phyloP scores from a whole-genome alignment of 2,329 filamentous ascomycete species.

The Ophiostoma australiae region DNA sequence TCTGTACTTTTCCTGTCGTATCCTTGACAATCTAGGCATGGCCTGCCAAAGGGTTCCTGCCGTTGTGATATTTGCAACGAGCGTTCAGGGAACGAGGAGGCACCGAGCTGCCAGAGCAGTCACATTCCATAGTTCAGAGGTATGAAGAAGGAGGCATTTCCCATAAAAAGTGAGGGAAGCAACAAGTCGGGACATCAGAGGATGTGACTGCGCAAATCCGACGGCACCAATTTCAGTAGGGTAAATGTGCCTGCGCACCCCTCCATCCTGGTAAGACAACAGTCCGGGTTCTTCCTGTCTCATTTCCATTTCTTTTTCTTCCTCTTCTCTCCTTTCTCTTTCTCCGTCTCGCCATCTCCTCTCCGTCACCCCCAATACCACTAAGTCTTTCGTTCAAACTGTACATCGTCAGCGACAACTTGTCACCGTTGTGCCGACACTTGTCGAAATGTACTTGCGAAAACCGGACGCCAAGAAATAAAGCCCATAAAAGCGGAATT shows the following conservation, averaged over 20 bases:
- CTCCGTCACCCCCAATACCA: not conserved
- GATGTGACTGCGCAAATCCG: not conserved
- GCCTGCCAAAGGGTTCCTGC: not conserved
- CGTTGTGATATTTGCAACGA: not conserved
- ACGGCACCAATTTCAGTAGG: not conserved
- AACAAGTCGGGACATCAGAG: not conserved
- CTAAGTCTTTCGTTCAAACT: not conserved
- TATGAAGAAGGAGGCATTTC: not conserved
- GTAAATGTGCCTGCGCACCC: not conserved
- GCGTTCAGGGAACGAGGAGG: not conserved
- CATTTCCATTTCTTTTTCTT: not conserved
- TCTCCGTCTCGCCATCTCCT: not conserved
- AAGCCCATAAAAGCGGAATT: not conserved
- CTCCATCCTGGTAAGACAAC: not conserved
- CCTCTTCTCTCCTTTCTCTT: not conserved
- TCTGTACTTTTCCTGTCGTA: not conserved
- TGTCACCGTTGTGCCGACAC: not conserved
- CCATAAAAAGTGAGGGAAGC: not conserved
- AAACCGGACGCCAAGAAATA: not conserved
- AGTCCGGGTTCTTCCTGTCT: not conserved
- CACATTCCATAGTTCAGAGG: not conserved
- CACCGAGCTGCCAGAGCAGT: not conserved
- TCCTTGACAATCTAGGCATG: not conserved
- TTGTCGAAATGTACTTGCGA: constrained; percentile 1
- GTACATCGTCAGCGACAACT: not conserved